Conservation (phyloP, 1,284 basidiomycete genomes). For the Meira nashicola region DNA sequence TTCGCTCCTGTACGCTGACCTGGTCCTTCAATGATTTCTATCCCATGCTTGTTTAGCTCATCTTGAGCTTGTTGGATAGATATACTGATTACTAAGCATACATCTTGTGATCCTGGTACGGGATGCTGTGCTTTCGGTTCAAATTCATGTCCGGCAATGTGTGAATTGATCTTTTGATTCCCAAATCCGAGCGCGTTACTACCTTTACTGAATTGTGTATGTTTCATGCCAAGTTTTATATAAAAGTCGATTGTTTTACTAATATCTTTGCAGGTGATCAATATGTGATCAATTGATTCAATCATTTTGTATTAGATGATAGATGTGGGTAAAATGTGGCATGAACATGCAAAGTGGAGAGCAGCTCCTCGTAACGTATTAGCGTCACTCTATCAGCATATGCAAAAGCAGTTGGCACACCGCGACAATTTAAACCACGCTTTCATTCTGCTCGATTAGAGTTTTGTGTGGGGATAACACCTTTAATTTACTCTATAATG, state of each 20-base stretch:
- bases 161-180: slow-evolving; percentile 6
- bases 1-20: neutral
- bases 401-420: too few relatives aligned
- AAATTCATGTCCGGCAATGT: slow-evolving; percentile 5
- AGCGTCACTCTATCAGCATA: too few relatives aligned
- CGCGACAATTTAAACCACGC: too few relatives aligned
- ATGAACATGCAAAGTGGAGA: too few relatives aligned
- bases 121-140: neutral
- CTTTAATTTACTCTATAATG: too few relatives aligned
- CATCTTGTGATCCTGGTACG: slow-evolving; percentile 3
- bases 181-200: slow-evolving; percentile 1
- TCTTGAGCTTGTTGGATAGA: neutral
- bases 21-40: neutral
- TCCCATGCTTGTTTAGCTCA: neutral
- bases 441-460: too few relatives aligned
- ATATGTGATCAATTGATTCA: neutral
- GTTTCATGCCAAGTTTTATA: neutral
- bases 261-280: slow-evolving; percentile 1
- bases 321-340: too few relatives aligned
- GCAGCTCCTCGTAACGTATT: too few relatives aligned
- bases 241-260: slow-evolving; percentile 4
- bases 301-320: neutral
- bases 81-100: neutral
- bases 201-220: neutral
- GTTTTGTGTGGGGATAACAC: too few relatives aligned